A percentile compares a stretch with the other conserved stretches of the same genome.
phyloP scores from a whole-genome alignment of 179 eudicot genomes.

The Corrigiola litoralis region DNA sequence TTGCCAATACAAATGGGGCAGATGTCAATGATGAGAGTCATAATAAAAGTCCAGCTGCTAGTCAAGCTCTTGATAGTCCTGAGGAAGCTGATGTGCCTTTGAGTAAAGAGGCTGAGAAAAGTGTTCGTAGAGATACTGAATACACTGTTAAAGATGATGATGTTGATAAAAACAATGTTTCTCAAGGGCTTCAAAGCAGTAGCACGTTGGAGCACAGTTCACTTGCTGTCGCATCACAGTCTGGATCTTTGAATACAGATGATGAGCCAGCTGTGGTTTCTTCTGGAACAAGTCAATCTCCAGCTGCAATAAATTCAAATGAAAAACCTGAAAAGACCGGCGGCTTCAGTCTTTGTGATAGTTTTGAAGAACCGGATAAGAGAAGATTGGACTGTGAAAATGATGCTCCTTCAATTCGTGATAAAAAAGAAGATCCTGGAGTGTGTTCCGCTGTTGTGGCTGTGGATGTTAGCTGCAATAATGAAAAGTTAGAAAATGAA shows the following conservation, averaged over 20 bases:
- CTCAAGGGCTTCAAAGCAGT: constrained; percentile 19
- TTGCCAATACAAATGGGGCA: background rate
- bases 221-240: constrained; percentile 13
- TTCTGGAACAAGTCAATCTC: constrained; percentile 4
- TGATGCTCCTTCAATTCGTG: background rate
- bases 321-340: constrained; percentile 17
- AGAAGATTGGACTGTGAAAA: constrained; percentile 10
- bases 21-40: constrained; percentile 1
- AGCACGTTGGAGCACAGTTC: constrained; percentile 19
- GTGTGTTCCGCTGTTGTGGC: constrained; percentile 1
- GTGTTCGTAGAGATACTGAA: constrained; percentile 4
- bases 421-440: constrained; percentile 11
- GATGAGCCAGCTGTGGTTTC: constrained; percentile 10
- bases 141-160: constrained; percentile 14
- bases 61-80: background rate
- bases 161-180: constrained; percentile 11
- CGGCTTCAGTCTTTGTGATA: constrained; percentile 6
- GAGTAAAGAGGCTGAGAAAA: constrained; percentile 17
- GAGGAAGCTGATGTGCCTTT: constrained; percentile 5
- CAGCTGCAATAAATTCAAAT: constrained; percentile 16
- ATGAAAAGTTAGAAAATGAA: constrained; percentile 22
- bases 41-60: background rate
- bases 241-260: constrained; percentile 10
- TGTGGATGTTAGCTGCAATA: constrained; percentile 6
- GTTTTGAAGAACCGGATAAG: constrained; percentile 7